Base-by-base conservation (phyloP, 176 grass and related monocot genomes). In the Avena eriantha region DNA sequence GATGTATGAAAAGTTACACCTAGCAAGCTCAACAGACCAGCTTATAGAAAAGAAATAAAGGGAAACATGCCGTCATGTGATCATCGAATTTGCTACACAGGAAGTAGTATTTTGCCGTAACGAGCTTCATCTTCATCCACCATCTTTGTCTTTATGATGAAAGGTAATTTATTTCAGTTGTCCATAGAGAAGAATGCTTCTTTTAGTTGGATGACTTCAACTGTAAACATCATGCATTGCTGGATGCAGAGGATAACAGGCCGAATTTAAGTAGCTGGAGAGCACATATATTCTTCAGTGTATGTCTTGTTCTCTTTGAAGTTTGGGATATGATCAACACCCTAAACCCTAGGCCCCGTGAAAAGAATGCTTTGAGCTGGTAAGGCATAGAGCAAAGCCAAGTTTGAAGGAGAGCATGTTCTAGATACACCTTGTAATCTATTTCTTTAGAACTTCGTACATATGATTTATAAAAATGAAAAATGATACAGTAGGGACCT, bases 181-280 rank as follows among this genome's bases (percentile, higher is more conserved):
- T 35, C 31, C 29, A 35, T 36, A 18, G 29, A 53, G 18, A 77
- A 77, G 16, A 33, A 33, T 55, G 15, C 74, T 43, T 83, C 81
- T 58, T 87, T 87, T 10, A 87, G 31, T 53, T 24, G 5, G 5
- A 73, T 33, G 7, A 81, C 67, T 48, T 58, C 66, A 5, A 3
- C 19, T 22, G 14, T 17, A 70, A 13, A 87, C 22, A 48, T 69
- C 46, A 47, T 74, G 36, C 17, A 87, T 87, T 0, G 3, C 5
- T 36, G 65, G 45, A 8, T 11, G 49, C 16, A 0, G 85, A 70
- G 55, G 77, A 87, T 17, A 60, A 21, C 21, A 87, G 21, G 4
- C 85, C 77, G 29, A 29, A 29, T 29, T 29, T 29, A 29, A 29
- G 29, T 29, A 87, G 85, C 47, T 63, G 85, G 1, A 87, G 49